These are phyloP conservation scores for Ceriops decandra DNA, from an alignment of 345 rosid genomes.

Conservation along the genomic window DNA sequence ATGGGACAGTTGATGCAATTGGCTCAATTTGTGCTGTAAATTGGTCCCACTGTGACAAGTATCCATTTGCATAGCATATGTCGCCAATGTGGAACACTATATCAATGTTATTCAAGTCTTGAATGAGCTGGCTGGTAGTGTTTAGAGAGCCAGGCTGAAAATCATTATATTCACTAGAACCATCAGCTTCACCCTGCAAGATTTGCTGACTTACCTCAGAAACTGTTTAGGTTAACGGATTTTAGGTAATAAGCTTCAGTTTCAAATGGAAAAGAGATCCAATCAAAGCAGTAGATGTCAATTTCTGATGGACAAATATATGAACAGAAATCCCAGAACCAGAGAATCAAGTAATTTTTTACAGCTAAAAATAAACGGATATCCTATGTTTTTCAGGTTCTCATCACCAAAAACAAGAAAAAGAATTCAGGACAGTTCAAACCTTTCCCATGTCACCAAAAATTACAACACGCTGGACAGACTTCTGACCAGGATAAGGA, in stretches of 20 bases:
- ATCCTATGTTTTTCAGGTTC: too few relatives aligned
- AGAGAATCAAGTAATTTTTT: too few relatives aligned
- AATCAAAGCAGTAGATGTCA: too few relatives aligned
- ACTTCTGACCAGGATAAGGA: constrained; percentile 69
- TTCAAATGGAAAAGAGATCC: too few relatives aligned
- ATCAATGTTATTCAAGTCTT: constrained; percentile 49
- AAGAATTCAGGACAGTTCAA: constrained; percentile 12
- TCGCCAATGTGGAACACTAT: constrained; percentile 71
- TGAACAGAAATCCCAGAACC: too few relatives aligned
- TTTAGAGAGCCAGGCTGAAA: constrained; percentile 53
- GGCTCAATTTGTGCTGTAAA: constrained; percentile 67
- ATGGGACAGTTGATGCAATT: constrained; percentile 62
- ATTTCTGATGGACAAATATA: too few relatives aligned
- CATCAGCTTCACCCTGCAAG: constrained; percentile 60
- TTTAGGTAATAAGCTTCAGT: background rate
- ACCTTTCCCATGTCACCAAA: constrained; percentile 94
- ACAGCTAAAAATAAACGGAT: too few relatives aligned
- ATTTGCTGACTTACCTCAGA: background rate
- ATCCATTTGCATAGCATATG: constrained; percentile 63
- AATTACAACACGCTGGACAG: constrained; percentile 58
- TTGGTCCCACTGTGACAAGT: constrained; percentile 75
- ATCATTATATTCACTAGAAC: constrained; percentile 54
- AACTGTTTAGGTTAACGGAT: background rate
- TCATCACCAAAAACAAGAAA: too few relatives aligned
- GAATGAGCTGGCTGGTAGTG: constrained; percentile 56